A percentile compares a stretch with the other conserved stretches of the same genome.
Conservation (phyloP, 305 asterid genomes). For the Fraxinus angustifolia region DNA sequence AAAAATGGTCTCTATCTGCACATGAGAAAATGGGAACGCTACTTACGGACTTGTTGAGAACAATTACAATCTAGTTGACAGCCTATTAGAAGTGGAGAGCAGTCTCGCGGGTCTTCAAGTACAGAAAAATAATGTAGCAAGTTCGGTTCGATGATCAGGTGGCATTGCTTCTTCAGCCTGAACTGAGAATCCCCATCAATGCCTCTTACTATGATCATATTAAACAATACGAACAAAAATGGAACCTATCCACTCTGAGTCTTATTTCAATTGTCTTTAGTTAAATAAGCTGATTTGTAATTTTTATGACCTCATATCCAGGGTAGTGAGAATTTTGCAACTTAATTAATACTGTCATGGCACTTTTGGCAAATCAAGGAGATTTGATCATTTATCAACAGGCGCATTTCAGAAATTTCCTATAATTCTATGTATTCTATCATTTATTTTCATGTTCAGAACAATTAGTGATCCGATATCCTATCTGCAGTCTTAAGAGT, state of each 20-base stretch:
- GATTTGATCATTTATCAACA: background rate
- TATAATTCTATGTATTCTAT: background rate
- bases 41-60: background rate
- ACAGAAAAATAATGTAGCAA: background rate
- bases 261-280: background rate
- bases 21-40: background rate
- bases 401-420: background rate
- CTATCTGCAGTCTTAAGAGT: background rate
- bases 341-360: background rate
- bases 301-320: background rate
- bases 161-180: background rate
- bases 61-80: background rate
- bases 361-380: background rate
- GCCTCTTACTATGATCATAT: background rate
- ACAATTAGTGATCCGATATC: background rate
- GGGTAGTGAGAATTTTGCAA: background rate
- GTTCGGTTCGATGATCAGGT: background rate
- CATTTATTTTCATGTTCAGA: background rate
- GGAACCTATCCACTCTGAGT: background rate
- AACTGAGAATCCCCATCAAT: background rate
- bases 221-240: background rate
- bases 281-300: background rate
- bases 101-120: background rate
- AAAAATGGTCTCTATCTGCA: background rate
- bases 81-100: conserved; percentile 1